These are phyloP conservation scores for Aspergillus tanneri DNA, from an alignment of 2,329 filamentous ascomycete genomes.

Conservation along the genomic window DNA sequence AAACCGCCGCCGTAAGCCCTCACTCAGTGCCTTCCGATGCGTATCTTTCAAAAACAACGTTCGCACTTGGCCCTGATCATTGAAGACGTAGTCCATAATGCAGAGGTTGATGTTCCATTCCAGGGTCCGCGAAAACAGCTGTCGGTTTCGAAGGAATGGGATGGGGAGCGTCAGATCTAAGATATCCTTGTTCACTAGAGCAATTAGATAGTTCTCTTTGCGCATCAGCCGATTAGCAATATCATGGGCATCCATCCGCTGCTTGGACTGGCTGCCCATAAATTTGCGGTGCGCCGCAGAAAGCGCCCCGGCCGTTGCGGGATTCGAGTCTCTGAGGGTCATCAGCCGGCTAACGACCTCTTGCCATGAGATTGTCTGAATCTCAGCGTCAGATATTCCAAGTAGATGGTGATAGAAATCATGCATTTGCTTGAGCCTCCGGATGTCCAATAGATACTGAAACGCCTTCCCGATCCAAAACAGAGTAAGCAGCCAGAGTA, in stretches of 20 bases:
- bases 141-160: slow-evolving; percentile 74
- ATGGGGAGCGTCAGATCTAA: slow-evolving; percentile 82
- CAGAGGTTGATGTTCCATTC: slow-evolving; percentile 91
- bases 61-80: slow-evolving; percentile 81
- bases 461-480: slow-evolving; percentile 81
- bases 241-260: slow-evolving; percentile 91
- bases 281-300: slow-evolving; percentile 60
- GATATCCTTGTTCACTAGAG: slow-evolving; percentile 95
- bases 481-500: slow-evolving; percentile 80
- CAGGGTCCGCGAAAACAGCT: slow-evolving; percentile 83
- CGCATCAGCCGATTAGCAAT: slow-evolving; percentile 97
- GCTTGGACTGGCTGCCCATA: slow-evolving; percentile 82
- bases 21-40: slow-evolving; percentile 73
- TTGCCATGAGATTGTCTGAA: slow-evolving; percentile 94
- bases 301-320: slow-evolving; percentile 69
- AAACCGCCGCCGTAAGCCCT: slow-evolving; percentile 74
- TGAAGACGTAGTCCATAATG: slow-evolving; percentile 91
- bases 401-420: slow-evolving; percentile 83
- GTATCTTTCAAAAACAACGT: slow-evolving; percentile 82
- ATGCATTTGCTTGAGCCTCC: slow-evolving; percentile 71
- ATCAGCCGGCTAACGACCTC: slow-evolving; percentile 84
- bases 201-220: slow-evolving; percentile 94
- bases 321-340: slow-evolving; percentile 78
- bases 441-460: slow-evolving; percentile 70
- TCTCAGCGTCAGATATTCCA: slow-evolving; percentile 78